phyloP scores from a whole-genome alignment of 176 grass and related monocot species.

The Musa troglodytarum region DNA sequence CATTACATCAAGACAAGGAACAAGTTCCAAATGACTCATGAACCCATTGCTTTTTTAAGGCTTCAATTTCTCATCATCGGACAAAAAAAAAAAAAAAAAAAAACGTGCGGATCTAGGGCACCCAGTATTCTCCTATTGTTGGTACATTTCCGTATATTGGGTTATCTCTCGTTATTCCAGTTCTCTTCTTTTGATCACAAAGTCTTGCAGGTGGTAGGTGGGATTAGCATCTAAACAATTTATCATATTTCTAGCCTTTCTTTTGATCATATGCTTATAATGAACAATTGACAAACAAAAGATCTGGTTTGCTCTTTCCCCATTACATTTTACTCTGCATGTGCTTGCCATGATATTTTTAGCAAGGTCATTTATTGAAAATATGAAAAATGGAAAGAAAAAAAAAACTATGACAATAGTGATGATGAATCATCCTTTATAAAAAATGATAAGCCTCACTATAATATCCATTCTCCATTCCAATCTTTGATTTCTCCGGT shows the following conservation, averaged over 20 bases:
- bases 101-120: too few relatives aligned
- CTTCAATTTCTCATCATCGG: too few relatives aligned
- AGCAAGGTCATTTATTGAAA: neutral
- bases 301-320: neutral
- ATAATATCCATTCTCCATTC: slow-evolving; percentile 39
- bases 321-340: neutral
- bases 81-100: too few relatives aligned
- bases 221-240: neutral
- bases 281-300: neutral
- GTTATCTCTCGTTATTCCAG: too few relatives aligned
- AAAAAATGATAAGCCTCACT: neutral
- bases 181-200: too few relatives aligned
- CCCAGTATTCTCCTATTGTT: too few relatives aligned
- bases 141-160: too few relatives aligned
- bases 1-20: neutral
- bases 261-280: neutral
- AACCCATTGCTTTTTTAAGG: neutral
- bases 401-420: neutral
- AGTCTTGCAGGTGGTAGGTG: neutral
- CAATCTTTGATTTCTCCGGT: slow-evolving; percentile 68
- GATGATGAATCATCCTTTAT: neutral
- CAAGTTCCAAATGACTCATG: neutral
- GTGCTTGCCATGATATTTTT: too few relatives aligned
- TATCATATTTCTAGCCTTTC: neutral
- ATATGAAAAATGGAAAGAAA: neutral